Conservation (phyloP, 2,329 filamentous ascomycete genomes). For the Phaeosphaeriaceae sp. region DNA sequence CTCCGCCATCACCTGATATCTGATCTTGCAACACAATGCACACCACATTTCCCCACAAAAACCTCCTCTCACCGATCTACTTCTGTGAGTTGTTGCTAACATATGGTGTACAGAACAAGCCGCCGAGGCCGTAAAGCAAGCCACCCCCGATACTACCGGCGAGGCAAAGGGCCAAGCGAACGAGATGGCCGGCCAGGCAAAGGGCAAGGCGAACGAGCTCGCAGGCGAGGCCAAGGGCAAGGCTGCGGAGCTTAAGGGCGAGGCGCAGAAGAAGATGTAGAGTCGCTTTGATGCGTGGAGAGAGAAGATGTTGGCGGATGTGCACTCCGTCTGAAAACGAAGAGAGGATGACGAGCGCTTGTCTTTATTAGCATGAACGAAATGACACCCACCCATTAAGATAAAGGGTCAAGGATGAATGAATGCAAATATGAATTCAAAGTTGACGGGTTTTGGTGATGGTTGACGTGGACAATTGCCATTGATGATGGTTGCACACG, state of each 20-base stretch:
- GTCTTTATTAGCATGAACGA: neutral
- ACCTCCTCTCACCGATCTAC: neutral
- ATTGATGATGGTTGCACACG: too few species aligned
- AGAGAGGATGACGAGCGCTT: neutral
- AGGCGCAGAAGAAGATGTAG: slow-evolving; percentile 58
- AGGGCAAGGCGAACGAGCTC: slow-evolving; percentile 53
- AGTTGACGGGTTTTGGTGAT: neutral
- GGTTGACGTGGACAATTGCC: too few species aligned
- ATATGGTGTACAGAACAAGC: slow-evolving; percentile 56
- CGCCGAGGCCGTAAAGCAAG: slow-evolving; percentile 52
- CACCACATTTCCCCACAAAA: neutral
- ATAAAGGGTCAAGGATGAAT: slow-evolving; percentile 2
- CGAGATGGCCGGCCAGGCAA: slow-evolving; percentile 41
- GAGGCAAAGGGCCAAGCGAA: slow-evolving; percentile 48
- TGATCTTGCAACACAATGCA: neutral
- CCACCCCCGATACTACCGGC: slow-evolving; percentile 32
- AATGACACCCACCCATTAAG: neutral
- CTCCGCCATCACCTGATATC: slow-evolving; percentile 9
- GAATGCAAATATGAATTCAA: slow-evolving; percentile 5
- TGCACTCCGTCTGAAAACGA: slow-evolving; percentile 6
- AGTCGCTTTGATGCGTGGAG: slow-evolving; percentile 23
- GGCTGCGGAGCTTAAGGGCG: slow-evolving; percentile 50
- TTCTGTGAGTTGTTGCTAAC: neutral
- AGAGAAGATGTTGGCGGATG: slow-evolving; percentile 1
- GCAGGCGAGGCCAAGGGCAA: slow-evolving; percentile 54